phyloP scores from a whole-genome alignment of 345 rosid species.

The Ailanthus altissimus region DNA sequence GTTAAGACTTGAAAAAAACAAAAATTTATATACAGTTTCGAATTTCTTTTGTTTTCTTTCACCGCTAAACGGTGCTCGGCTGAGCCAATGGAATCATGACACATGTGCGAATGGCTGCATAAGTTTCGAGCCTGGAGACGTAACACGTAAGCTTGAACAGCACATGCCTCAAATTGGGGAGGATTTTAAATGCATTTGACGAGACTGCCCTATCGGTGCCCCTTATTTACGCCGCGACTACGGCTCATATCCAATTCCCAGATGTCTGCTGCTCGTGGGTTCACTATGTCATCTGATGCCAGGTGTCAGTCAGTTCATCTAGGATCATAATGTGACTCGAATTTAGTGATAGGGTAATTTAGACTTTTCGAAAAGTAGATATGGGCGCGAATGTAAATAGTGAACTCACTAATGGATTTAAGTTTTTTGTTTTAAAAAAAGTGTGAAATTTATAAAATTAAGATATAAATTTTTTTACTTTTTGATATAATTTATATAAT shows the following conservation, averaged over 20 bases:
- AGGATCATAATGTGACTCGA: background rate
- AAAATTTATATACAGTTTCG: background rate
- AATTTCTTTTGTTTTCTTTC: background rate
- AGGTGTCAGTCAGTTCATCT: background rate
- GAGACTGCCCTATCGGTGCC: background rate
- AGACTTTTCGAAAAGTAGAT: background rate
- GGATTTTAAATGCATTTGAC: constrained; percentile 8
- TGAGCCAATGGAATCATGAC: background rate
- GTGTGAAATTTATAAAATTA: too few relatives aligned
- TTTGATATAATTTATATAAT: too few relatives aligned
- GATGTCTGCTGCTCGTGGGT: background rate
- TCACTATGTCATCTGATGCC: background rate
- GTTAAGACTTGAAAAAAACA: too few relatives aligned
- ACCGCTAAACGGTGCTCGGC: too few relatives aligned
- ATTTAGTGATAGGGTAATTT: background rate
- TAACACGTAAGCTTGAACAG: background rate
- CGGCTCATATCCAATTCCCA: background rate
- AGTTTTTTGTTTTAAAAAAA: too few relatives aligned
- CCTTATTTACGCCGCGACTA: background rate
- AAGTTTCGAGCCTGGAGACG: too few relatives aligned
- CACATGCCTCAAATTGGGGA: background rate
- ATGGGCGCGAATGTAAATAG: background rate
- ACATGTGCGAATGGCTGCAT: background rate
- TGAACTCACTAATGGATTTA: too few relatives aligned
- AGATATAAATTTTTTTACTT: too few relatives aligned